Evolutionary conservation across 2,329 filamentous ascomycete species (phyloP).

Genomic region (Pyricularia sp.): DNA sequence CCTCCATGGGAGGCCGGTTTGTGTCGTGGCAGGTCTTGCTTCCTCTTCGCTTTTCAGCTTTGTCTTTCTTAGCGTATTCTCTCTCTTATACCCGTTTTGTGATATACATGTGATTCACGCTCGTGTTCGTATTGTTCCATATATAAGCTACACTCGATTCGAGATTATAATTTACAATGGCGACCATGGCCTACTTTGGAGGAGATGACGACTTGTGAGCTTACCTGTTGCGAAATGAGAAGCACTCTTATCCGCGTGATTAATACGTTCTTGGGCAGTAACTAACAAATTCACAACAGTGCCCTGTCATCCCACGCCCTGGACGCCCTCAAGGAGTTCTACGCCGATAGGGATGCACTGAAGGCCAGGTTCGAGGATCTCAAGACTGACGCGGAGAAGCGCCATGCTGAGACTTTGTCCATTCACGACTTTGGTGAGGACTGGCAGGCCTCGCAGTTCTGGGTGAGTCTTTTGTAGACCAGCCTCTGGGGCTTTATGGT

Average conservation of each 20-base stretch:
- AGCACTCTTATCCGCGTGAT: neutral
- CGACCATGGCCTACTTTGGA: neutral
- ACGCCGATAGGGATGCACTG: slow-evolving; percentile 55
- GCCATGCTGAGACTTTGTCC: slow-evolving; percentile 19
- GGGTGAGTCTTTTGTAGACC: slow-evolving; percentile 35
- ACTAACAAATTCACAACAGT: slow-evolving; percentile 20
- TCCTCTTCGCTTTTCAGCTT: neutral
- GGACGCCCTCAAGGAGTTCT: slow-evolving; percentile 59
- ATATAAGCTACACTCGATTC: neutral
- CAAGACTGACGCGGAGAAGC: slow-evolving; percentile 41
- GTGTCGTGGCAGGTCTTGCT: neutral
- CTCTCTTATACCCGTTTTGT: neutral
- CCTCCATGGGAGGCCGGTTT: neutral
- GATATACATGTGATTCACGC: neutral
- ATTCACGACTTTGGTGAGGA: slow-evolving; percentile 69
- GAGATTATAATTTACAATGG: neutral
- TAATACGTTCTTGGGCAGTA: neutral
- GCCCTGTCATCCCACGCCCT: slow-evolving; percentile 54
- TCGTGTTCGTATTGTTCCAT: neutral
- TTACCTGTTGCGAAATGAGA: neutral
- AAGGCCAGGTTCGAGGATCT: slow-evolving; percentile 56
- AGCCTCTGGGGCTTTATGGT: neutral
- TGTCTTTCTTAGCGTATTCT: neutral
- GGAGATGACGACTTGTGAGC: neutral
- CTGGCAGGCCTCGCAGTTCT: slow-evolving; percentile 77